These are phyloP conservation scores for Aspergillus sp. DNA, from an alignment of 2,329 filamentous ascomycete genomes.

Conservation along the genomic window DNA sequence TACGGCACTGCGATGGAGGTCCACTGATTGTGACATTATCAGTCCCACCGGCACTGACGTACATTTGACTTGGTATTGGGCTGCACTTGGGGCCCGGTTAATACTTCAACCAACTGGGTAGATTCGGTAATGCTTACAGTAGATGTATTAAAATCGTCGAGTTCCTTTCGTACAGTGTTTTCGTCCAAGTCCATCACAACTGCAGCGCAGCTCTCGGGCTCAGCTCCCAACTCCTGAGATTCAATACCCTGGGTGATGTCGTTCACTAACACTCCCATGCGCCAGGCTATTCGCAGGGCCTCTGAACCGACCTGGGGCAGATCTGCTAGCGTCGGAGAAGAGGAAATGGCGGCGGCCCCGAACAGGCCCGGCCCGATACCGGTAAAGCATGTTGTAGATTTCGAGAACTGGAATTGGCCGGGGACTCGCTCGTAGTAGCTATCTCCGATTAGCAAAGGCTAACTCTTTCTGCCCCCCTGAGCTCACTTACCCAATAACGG, in stretches of 20 bases:
- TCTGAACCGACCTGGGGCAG: background rate
- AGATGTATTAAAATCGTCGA: background rate
- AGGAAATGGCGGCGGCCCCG: background rate
- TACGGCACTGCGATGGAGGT: background rate
- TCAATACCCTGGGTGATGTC: background rate
- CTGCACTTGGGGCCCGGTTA: background rate
- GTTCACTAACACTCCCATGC: background rate
- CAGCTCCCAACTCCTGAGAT: background rate
- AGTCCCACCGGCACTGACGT: background rate
- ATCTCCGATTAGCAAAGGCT: background rate
- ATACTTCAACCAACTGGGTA: background rate
- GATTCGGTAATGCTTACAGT: background rate
- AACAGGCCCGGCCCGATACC: background rate
- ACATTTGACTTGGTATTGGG: background rate
- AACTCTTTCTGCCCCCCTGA: background rate
- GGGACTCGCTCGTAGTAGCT: background rate
- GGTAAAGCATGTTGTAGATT: background rate
- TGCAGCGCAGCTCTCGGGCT: background rate
- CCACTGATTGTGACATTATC: background rate
- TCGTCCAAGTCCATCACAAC: background rate
- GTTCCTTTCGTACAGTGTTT: background rate
- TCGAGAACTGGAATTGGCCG: background rate
- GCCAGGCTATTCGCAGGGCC: background rate
- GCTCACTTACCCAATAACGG: background rate
- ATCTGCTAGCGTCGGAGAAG: background rate